These are phyloP conservation scores for Nothophytophthora sp. DNA, from an alignment of 352 stramenopile species.

Conservation along the genomic window DNA sequence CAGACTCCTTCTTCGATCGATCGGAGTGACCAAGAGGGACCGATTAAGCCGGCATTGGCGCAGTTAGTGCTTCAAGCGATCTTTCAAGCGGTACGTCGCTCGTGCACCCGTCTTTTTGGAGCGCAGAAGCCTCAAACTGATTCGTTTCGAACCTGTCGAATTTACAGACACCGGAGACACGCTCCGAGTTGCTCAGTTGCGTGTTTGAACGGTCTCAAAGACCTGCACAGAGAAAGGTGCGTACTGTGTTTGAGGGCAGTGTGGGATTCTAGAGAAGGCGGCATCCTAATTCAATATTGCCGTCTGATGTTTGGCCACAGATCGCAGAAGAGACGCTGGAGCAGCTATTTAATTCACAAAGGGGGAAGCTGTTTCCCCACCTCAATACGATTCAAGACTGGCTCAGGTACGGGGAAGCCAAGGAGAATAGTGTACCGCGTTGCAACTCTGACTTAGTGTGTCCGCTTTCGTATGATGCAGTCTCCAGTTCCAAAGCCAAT, in stretches of 20 bases:
- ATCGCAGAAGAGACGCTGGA: conserved; percentile 32
- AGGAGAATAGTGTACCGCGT: too few species aligned
- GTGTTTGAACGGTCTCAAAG: conserved; percentile 38
- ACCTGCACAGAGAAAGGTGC: conserved; percentile 30
- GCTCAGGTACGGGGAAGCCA: conserved; percentile 58
- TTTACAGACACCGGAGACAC: conserved; percentile 55
- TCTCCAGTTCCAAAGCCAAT: conserved; percentile 47
- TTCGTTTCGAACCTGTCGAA: conserved; percentile 1
- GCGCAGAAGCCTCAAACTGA: too few species aligned
- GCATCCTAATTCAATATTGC: too few species aligned
- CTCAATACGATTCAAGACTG: conserved; percentile 69
- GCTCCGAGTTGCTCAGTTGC: conserved; percentile 42
- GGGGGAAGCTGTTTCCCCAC: conserved; percentile 33
- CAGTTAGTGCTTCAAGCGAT: conserved; percentile 34
- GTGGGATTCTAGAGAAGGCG: too few species aligned
- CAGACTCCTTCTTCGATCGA: conserved; percentile 5
- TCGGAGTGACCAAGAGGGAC: not conserved
- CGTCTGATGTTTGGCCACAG: too few species aligned
- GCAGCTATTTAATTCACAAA: conserved; percentile 49
- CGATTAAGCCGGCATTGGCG: conserved; percentile 18
- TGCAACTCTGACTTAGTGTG: conserved; percentile 3
- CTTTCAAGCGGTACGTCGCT: conserved; percentile 34
- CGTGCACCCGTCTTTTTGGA: not conserved
- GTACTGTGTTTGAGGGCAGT: too few species aligned
- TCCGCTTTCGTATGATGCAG: conserved; percentile 18